Base-by-base conservation (phyloP, 345 rosid species). In the Geranium rotundifolium region DNA sequence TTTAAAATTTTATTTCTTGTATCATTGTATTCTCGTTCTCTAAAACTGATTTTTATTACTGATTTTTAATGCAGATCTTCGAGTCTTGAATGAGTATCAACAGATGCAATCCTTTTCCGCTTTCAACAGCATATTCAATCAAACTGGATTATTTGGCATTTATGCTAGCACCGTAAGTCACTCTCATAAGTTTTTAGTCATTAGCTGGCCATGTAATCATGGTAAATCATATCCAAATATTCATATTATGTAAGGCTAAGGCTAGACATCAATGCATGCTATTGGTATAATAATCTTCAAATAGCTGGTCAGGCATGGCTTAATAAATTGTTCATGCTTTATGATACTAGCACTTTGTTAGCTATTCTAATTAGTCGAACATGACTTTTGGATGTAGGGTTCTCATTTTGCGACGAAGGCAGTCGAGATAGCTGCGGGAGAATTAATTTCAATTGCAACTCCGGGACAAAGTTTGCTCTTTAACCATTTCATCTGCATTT, bases 71-170 rank as follows among this genome's bases (percentile, higher is more conserved):
- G 67, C 87, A 93, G 97, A 90, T 90, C 84, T 79, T 52, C 78
- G 80, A 41, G 85, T 86, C 60, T 76, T 93, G 76, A 88, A 88
- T 63, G 71, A 83, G 73, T 77, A 82, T 77, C 85, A 78, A 54
- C 84, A 83, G 76, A 75, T 86, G 65, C 90, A 90, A 16, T 77
- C 89, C 1, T 88, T 89, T 77, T 80, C 91, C 0, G 95, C 99
- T 66, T 93, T 93, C 81, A 82, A 68, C 82, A 86, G 82, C 73
- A 79, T 90, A 73, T 90, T 81, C 84, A 87, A 93, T 75, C 73
- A 74, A 57, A 73, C 84, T 31, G 84, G 85, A 64, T 17, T 90
- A 68, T 90, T 93, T 71, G 97, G 97, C 60, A 87, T 90, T 63
- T 80, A 87, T 67, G 92, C 83, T 56, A 80, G 81, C 63, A 80